These are phyloP conservation scores for Hypseocharis bilobata DNA, from an alignment of 441 rosid genomes.

Conservation along the genomic window DNA sequence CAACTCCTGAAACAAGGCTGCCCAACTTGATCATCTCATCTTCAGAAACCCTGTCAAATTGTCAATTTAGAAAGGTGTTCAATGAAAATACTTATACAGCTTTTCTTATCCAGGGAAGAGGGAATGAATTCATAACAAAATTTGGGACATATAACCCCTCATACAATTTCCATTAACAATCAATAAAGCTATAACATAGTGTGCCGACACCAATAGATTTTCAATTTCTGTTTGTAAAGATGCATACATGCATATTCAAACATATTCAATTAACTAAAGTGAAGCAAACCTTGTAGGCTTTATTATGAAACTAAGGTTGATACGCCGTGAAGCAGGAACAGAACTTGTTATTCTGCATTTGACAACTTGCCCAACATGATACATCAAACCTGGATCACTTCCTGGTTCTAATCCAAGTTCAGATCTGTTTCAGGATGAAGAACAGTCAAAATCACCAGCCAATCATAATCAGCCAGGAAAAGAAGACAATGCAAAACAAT, in stretches of 20 bases:
- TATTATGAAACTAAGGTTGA: constrained; percentile 79
- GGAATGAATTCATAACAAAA: constrained; percentile 5
- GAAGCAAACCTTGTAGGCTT: constrained; percentile 64
- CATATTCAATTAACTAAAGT: constrained; percentile 6
- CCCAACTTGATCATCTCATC: constrained; percentile 75
- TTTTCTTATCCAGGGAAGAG: constrained; percentile 2
- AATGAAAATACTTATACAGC: constrained; percentile 1
- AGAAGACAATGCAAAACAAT: neutral
- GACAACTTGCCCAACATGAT: constrained; percentile 88
- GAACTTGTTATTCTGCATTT: constrained; percentile 81
- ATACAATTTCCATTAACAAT: neutral
- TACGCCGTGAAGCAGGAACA: constrained; percentile 52
- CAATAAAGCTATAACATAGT: neutral
- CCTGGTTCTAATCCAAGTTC: constrained; percentile 91
- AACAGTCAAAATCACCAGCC: constrained; percentile 18
- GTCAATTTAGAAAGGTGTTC: constrained; percentile 11
- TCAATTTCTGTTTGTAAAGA: constrained; percentile 11
- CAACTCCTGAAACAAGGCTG: constrained; percentile 63
- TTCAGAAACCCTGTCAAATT: constrained; percentile 54
- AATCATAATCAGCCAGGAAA: constrained; percentile 13
- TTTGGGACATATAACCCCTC: neutral
- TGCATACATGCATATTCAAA: constrained; percentile 1
- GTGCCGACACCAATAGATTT: neutral
- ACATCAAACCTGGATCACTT: constrained; percentile 51
- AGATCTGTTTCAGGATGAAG: constrained; percentile 44